Evolutionary conservation across 2,329 filamentous ascomycete genomes (phyloP), one percentile per base, ranked within the genome.

Genomic region (Fusarium avenaceum): DNA sequence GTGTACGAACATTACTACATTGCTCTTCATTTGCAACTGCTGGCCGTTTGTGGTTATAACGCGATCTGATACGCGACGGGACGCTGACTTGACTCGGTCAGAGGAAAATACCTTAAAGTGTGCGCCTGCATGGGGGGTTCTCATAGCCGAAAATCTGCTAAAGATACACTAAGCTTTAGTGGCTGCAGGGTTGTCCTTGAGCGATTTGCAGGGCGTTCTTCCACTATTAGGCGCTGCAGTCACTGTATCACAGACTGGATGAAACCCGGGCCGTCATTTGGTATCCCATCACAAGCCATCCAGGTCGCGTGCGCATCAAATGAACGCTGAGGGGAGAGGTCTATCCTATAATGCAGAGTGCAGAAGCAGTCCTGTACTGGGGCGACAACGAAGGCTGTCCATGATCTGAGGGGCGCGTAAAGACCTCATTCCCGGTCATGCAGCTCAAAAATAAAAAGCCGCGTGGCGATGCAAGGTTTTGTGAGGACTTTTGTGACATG

Each of bases 381-480:
- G 42, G 35, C 38, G 42, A 22, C 28, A 46, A 32, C n/a, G 43
- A 4, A 33, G 19, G 20, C 50, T n/a, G 10, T 30, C 11, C 22
- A 55, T 56, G 42, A 38, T 62, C 42, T 35, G 57, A 62, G 47
- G 35, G 55, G 59, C 38, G 42, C 45, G 30, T 55, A 62, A 62
- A 63, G 11, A 30, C 35, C 57, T 63, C 42, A 57, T 38, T 50
- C 38, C 50, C 33, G 30, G 42, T 52, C 20, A 48, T 50, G 60
- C 50, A 56, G 48, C 52, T 65, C 50, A 56, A 69, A 56, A 69
- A 66, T 54, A 46, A 67, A 51, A 52, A 57, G 61, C 57, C 57
- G 62, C 63, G 71, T 73, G 71, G 71, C 71, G 69, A 38, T 72
- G 54, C 71, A 73, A 69, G 71, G 63, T 73, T 73, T 69, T 72